These are phyloP conservation scores for Sordariomycetes sp. DNA, from an alignment of 2,329 filamentous ascomycete genomes.

Conservation along the genomic window DNA sequence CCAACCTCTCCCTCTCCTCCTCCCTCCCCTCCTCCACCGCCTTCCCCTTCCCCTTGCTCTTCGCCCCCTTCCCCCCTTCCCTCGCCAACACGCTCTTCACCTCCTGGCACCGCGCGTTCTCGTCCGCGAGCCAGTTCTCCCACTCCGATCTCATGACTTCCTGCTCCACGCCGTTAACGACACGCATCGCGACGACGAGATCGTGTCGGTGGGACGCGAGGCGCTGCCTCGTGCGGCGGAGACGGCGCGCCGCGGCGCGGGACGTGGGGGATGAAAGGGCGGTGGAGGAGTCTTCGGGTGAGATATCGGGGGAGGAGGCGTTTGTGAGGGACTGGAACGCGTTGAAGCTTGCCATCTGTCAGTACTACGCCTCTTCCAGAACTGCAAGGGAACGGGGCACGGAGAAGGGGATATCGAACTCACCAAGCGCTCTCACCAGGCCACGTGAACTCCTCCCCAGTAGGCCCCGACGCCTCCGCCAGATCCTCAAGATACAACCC, in stretches of 20 bases:
- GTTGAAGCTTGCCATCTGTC: slow-evolving; percentile 32
- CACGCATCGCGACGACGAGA: slow-evolving; percentile 75
- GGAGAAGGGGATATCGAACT: slow-evolving; percentile 8
- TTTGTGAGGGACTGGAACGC: slow-evolving; percentile 48
- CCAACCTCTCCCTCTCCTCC: slow-evolving; percentile 16
- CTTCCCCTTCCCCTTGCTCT: slow-evolving; percentile 15
- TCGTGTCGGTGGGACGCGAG: slow-evolving; percentile 81
- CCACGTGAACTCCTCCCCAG: slow-evolving; percentile 17
- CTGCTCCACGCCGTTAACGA: slow-evolving; percentile 79
- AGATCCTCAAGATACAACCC: slow-evolving; percentile 75
- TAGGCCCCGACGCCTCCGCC: slow-evolving; percentile 42
- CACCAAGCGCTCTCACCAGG: slow-evolving; percentile 37
- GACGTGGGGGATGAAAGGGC: slow-evolving; percentile 32
- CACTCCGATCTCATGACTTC: slow-evolving; percentile 81
- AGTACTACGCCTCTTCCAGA: not conserved
- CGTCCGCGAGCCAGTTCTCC: slow-evolving; percentile 81
- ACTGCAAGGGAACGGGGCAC: not conserved
- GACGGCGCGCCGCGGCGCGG: slow-evolving; percentile 43
- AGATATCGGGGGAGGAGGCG: slow-evolving; percentile 41
- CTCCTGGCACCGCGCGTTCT: slow-evolving; percentile 62
- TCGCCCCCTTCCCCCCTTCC: slow-evolving; percentile 9
- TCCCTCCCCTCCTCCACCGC: slow-evolving; percentile 7
- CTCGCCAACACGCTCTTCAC: slow-evolving; percentile 14
- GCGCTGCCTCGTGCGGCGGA: slow-evolving; percentile 69
- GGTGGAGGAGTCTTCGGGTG: slow-evolving; percentile 37